A percentile compares a stretch with the other conserved stretches of the same genome.
Conservation (phyloP, 2,329 filamentous ascomycete species). For the Pestalotiopsis sp. region DNA sequence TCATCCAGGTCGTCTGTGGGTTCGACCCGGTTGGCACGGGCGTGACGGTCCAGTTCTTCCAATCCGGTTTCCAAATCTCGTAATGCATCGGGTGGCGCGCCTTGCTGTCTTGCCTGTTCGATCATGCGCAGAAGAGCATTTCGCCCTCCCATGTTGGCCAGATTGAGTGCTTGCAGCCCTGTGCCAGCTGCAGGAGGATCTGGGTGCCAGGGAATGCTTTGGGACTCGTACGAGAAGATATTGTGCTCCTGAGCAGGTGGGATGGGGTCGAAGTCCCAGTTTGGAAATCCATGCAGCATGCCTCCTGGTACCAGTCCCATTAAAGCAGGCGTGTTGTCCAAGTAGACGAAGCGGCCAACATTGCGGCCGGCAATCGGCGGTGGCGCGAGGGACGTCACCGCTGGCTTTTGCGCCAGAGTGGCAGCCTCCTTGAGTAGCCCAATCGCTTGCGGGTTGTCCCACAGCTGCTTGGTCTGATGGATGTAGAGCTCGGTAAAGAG, state of each 20-base stretch:
- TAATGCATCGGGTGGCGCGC: conserved; percentile 23
- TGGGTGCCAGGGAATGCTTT: conserved; percentile 45
- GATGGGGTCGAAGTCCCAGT: conserved; percentile 79
- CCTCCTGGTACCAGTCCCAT: conserved; percentile 69
- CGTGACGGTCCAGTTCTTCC: conserved; percentile 15
- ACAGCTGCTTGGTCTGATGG: conserved; percentile 76
- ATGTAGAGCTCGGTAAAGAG: conserved; percentile 79
- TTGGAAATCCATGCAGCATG: conserved; percentile 67
- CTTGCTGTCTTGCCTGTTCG: conserved; percentile 21
- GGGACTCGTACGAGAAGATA: conserved; percentile 48
- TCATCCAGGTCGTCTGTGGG: conserved; percentile 13
- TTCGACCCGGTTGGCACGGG: conserved; percentile 11
- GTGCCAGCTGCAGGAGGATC: conserved; percentile 14
- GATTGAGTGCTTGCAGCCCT: conserved; percentile 17
- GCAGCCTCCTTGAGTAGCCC: conserved; percentile 72
- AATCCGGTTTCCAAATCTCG: conserved; percentile 23
- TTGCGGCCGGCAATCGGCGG: conserved; percentile 44
- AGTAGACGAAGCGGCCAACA: conserved; percentile 75
- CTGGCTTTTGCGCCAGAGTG: conserved; percentile 51
- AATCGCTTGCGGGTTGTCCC: conserved; percentile 77
- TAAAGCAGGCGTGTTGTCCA: conserved; percentile 74
- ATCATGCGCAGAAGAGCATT: conserved; percentile 20
- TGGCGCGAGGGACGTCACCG: conserved; percentile 39
- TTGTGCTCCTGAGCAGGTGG: conserved; percentile 66
- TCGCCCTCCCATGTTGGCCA: conserved; percentile 10